Percentiles rank a stretch among this genome's conserved stretches.
Evolutionary conservation across 345 rosid genomes (phyloP).

Genomic region (Euphorbia peplus): DNA sequence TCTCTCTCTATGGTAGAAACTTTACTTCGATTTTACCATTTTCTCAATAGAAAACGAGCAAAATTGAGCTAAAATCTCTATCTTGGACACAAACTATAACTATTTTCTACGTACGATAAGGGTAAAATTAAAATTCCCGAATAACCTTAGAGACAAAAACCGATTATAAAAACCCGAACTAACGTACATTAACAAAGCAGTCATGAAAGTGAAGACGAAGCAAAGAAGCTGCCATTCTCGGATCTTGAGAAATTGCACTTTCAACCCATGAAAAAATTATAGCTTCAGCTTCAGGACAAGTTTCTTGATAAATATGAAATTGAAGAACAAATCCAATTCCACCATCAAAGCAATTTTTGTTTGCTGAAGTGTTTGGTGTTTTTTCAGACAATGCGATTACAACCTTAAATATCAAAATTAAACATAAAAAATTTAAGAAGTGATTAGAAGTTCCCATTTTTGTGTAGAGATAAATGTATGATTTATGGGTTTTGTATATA

Average conservation of each 20-base stretch:
- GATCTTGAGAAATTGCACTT: conserved; percentile 41
- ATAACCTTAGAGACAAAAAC: too few species aligned
- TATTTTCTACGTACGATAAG: too few species aligned
- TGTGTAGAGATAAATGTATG: not conserved
- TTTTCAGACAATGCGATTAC: conserved; percentile 23
- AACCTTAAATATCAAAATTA: conserved; percentile 16
- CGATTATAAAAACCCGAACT: not conserved
- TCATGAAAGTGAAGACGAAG: conserved; percentile 24
- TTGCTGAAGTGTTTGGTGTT: conserved; percentile 22
- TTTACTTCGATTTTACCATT: too few species aligned
- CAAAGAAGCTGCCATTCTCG: conserved; percentile 19
- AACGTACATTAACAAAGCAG: conserved; percentile 20
- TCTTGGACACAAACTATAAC: too few species aligned
- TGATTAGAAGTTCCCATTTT: not conserved
- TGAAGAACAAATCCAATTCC: conserved; percentile 44
- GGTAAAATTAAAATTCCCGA: too few species aligned
- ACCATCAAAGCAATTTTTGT: conserved; percentile 44
- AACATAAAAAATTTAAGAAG: conserved; percentile 14
- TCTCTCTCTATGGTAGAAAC: too few species aligned
- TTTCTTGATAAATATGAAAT: conserved; percentile 41
- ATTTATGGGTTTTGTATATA: not conserved
- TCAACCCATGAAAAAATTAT: conserved; percentile 57
- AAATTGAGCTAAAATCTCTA: too few species aligned
- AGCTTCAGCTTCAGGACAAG: conserved; percentile 70
- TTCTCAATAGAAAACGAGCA: too few species aligned